Evolutionary conservation across 2,329 filamentous ascomycete genomes (phyloP), one percentile per base, ranked within the genome.

Genomic region (Diaporthe velutina): DNA sequence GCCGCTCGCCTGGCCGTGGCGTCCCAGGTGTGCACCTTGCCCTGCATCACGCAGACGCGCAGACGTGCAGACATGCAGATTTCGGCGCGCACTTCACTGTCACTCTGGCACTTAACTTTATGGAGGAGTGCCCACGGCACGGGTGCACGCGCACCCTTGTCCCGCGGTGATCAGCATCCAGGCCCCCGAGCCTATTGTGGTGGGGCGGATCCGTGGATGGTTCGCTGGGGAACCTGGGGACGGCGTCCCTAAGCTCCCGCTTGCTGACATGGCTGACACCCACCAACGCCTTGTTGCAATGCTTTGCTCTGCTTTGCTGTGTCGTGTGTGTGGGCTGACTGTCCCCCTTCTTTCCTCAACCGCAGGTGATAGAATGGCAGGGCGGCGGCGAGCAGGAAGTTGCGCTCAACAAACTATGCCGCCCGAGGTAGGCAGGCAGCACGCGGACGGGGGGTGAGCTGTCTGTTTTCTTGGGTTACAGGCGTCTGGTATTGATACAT

Each of bases 241-340:
- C 25, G 64, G 13, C 64, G 42, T 52, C 45, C 61, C 64, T 45
- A 35, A 22, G 45, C 64, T 67, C 64, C 64, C 64, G 64, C 64
- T 52, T 52, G 64, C 64, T 67, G 64, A 67, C 61, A 67, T 67
- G 64, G 64, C 64, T 52, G 64, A 67, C 64, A 67, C 33, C 64
- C 64, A 52, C 40, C 64, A 52, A 52, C 45, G 30, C 33, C 50
- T 54, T 22, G 17, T 19, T 55, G 4, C 15, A n/a, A 40, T 40
- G 42, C 42, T 25, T 67, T 42, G n/a, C 15, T 22, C n/a, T 57
- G 48, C 12, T 28, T 13, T 10, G 25, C 4, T 33, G 33, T 15
- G 22, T 10, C 40, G 19, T 35, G 30, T 22, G 28, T 35, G 30
- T 35, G 38, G 58, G 58, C 25, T 67, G 42, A 52, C 45, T 64